Evolutionary conservation across 441 rosid species (phyloP), one percentile per base, ranked within the genome.

Genomic region (Pelargonium australe): DNA sequence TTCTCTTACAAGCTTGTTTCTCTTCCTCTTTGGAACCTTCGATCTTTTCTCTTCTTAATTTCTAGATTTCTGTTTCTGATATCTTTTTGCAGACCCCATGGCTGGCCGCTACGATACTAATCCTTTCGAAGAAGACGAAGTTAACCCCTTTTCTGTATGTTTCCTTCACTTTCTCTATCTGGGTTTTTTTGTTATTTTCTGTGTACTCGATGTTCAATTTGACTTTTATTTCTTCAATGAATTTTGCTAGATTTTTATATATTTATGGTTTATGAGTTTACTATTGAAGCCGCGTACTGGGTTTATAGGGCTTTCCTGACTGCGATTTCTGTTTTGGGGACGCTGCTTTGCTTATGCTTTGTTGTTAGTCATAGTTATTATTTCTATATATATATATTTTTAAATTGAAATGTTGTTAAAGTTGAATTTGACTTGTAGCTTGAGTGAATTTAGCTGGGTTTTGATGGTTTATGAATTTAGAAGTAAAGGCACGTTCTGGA

Each of bases 111-210:
- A 74, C 79, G 90, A 89, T 75, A 64, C 92, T 60, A 95, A 81
- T 77, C 88, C 98, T 6, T 92, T 90, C 83, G 98, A 80, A 11
- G 98, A 89, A 43, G 97, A 90, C 20, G 93, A 87, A 47, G 87
- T 85, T 68, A 95, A 92, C 81, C 98, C 99, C 69, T 95, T 92
- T 72, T 85, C 99, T 78, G 98, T 94, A 83, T 69, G 61, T 16
- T 55, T 81, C 65, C 16, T 16, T 17, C 1, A n/a, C 4, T 7
- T 5, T 25, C n/a, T 67, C 23, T 62, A 19, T 31, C 5, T 10
- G 13, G 4, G 3, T 28, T n/a, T 53, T 43, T 19, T 2, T 25
- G 12, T 12, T 40, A n/a, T 65, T 14, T 65, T 44, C 25, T 28
- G 25, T 11, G 44, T 11, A 14, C 10, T 7, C 6, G 49, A 16